phyloP scores from a whole-genome alignment of 495 filamentous ascomycete species.

The Penicillium coprophilum region DNA sequence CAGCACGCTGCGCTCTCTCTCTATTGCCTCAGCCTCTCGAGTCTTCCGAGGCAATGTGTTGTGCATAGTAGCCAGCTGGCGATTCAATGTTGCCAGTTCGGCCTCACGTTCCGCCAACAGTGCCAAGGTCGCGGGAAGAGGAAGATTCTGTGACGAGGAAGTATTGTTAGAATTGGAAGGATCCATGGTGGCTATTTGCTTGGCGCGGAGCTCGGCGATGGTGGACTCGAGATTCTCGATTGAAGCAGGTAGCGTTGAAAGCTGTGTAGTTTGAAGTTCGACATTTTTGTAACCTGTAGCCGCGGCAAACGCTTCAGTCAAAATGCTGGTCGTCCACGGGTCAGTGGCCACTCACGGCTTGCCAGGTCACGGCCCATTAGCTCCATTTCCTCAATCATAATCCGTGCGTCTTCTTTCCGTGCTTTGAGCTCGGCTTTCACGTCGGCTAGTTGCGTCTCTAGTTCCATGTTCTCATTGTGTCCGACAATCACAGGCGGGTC shows the following conservation, averaged over 20 bases:
- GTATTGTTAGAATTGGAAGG: conserved; percentile 25
- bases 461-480: conserved; percentile 74
- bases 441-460: conserved; percentile 67
- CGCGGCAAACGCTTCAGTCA: conserved; percentile 1
- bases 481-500: conserved; percentile 84
- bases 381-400: conserved; percentile 71
- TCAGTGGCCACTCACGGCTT: conserved; percentile 32
- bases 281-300: conserved; percentile 60
- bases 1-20: conserved; percentile 67
- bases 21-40: conserved; percentile 68
- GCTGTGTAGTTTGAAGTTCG: conserved; percentile 56
- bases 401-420: conserved; percentile 76
- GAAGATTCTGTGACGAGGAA: conserved; percentile 42
- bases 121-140: conserved; percentile 40
- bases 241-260: conserved; percentile 60
- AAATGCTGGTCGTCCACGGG: not conserved
- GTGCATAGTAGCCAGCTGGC: conserved; percentile 65
- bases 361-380: conserved; percentile 60
- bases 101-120: conserved; percentile 56
- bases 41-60: conserved; percentile 66
- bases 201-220: conserved; percentile 54
- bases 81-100: conserved; percentile 63
- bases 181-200: conserved; percentile 42
- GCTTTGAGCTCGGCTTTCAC: conserved; percentile 75
- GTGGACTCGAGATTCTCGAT: conserved; percentile 61